A percentile compares a stretch with the other conserved stretches of the same genome.
phyloP scores from a whole-genome alignment of 805 yeast species.

The Tetrapisispora nanseiensis region DNA sequence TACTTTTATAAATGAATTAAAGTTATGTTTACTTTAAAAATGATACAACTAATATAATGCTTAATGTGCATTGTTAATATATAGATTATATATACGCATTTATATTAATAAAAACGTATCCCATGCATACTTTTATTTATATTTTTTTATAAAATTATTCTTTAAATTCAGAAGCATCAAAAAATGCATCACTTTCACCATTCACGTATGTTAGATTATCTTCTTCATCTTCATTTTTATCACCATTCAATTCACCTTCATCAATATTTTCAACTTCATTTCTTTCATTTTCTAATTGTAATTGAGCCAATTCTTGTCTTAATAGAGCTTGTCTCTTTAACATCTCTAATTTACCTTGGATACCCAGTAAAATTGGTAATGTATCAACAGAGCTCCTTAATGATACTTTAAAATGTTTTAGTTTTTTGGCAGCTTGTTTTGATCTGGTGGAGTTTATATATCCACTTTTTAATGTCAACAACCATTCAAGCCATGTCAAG shows the following conservation, averaged over 20 bases:
- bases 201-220: conserved; percentile 30
- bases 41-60: conserved; percentile 1
- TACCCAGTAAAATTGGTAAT: conserved; percentile 61
- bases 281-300: conserved; percentile 26
- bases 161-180: conserved; percentile 30
- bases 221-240: conserved; percentile 20
- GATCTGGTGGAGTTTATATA: conserved; percentile 24
- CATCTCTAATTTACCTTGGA: conserved; percentile 80
- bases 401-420: conserved; percentile 48
- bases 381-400: conserved; percentile 45
- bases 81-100: conserved; percentile 1
- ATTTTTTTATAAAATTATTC: conserved; percentile 8
- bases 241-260: conserved; percentile 34
- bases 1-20: too few species aligned
- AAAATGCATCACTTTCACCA: conserved; percentile 39
- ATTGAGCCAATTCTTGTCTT: conserved; percentile 42
- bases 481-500: conserved; percentile 71
- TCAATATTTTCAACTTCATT: conserved; percentile 19
- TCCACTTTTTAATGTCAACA: conserved; percentile 56
- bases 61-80: conserved; percentile 1
- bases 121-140: conserved; percentile 1
- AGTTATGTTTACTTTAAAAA: too few species aligned
- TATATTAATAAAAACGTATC: neutral
- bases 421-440: conserved; percentile 28
- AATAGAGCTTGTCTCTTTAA: conserved; percentile 65